A percentile compares a stretch with the other conserved stretches of the same genome.
phyloP scores from a whole-genome alignment of 1,284 basidiomycete genomes.

The Marasmius sp. region DNA sequence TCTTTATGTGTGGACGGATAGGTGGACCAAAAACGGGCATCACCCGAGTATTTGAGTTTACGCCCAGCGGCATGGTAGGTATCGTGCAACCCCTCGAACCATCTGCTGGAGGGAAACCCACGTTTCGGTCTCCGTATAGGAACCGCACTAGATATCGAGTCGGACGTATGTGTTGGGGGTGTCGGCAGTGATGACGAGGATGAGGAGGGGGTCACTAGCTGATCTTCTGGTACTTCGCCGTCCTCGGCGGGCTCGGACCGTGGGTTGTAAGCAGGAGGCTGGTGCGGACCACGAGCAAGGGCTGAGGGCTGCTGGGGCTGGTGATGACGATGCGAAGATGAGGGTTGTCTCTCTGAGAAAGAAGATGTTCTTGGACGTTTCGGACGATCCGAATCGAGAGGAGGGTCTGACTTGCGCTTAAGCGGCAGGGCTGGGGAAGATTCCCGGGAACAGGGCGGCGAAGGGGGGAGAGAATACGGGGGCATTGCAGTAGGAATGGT shows the following conservation, averaged over 20 bases:
- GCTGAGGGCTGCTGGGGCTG: constrained; percentile 22
- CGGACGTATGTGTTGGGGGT: constrained; percentile 27
- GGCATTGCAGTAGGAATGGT: constrained; percentile 47
- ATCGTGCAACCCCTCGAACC: constrained; percentile 58
- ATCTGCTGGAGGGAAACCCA: constrained; percentile 41
- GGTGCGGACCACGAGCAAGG: constrained; percentile 25
- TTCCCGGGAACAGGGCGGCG: constrained; percentile 64
- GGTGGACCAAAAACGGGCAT: constrained; percentile 71
- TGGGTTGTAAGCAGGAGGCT: constrained; percentile 27
- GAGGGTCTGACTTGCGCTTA: constrained; percentile 62
- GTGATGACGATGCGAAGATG: constrained; percentile 24
- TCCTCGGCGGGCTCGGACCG: constrained; percentile 57
- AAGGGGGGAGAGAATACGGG: constrained; percentile 64
- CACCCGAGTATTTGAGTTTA: constrained; percentile 73
- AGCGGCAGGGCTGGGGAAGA: constrained; percentile 53
- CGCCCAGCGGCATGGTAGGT: constrained; percentile 63
- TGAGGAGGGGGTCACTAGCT: constrained; percentile 8
- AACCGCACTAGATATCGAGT: constrained; percentile 42
- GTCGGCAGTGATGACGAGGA: constrained; percentile 25
- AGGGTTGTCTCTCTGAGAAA: constrained; percentile 33
- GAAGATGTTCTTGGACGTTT: constrained; percentile 58
- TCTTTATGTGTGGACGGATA: constrained; percentile 63
- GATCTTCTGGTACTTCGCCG: constrained; percentile 53
- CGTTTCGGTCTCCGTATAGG: constrained; percentile 67
- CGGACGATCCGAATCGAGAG: constrained; percentile 41